phyloP scores from a whole-genome alignment of 176 grass and related monocot genomes.

The Chloris gayana region DNA sequence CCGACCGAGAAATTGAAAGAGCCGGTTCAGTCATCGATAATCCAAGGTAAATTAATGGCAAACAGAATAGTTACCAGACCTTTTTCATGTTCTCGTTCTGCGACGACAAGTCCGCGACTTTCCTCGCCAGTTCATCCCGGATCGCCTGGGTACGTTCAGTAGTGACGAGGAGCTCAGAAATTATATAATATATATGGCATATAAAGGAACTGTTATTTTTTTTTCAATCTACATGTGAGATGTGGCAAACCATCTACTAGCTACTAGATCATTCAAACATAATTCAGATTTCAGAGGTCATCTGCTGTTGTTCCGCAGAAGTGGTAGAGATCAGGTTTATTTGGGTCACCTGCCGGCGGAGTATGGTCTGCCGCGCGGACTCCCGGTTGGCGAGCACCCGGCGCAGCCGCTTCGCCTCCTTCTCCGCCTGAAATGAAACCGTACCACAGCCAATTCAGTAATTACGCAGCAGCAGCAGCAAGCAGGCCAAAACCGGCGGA shows the following conservation, averaged over 20 bases:
- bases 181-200: no score
- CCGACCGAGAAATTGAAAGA: background rate
- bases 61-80: no score
- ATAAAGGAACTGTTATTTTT: no score
- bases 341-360: conserved; percentile 58
- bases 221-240: no score
- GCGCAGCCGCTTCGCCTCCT: conserved; percentile 67
- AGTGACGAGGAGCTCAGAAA: background rate
- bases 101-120: conserved; percentile 50
- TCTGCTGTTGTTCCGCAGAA: background rate
- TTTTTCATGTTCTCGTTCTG: conserved; percentile 66
- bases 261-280: no score
- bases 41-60: no score
- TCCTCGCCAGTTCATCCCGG: conserved; percentile 62
- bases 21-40: background rate
- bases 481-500: background rate
- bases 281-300: no score
- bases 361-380: conserved; percentile 71
- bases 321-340: background rate
- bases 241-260: no score
- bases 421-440: conserved; percentile 50
- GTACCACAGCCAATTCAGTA: no score
- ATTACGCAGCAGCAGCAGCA: no score
- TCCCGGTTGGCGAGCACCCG: conserved; percentile 82
- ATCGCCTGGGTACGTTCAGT: conserved; percentile 38